Conservation (phyloP, 2,329 filamentous ascomycete species). For the Onygenales sp. region DNA sequence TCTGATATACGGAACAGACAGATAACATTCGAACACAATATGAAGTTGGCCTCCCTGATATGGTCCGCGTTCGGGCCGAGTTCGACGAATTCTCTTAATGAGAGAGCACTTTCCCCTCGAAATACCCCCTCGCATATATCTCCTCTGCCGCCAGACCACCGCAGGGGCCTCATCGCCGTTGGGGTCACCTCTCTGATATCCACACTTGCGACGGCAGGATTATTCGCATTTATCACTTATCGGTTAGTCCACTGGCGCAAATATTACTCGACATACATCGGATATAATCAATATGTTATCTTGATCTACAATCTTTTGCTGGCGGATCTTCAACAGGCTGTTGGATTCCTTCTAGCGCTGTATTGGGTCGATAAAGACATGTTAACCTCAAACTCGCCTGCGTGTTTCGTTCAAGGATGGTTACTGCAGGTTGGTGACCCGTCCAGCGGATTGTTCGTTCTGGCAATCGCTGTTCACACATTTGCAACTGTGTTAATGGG, state of each 20-base stretch:
- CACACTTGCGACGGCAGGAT: slow-evolving; percentile 32
- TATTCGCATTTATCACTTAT: slow-evolving; percentile 42
- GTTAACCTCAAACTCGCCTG: slow-evolving; percentile 34
- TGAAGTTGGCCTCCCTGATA: neutral
- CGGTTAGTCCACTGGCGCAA: slow-evolving; percentile 42
- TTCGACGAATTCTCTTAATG: neutral
- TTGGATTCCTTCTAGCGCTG: slow-evolving; percentile 41
- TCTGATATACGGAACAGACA: neutral
- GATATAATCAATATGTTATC: slow-evolving; percentile 47
- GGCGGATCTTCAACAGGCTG: slow-evolving; percentile 44
- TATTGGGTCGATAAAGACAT: slow-evolving; percentile 38
- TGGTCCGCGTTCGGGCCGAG: neutral
- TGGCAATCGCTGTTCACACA: slow-evolving; percentile 47
- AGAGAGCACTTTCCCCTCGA: slow-evolving; percentile 1
- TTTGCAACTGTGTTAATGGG: slow-evolving; percentile 41
- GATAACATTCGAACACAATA: neutral
- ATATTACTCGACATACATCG: slow-evolving; percentile 40
- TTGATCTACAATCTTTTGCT: slow-evolving; percentile 46
- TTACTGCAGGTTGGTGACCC: slow-evolving; percentile 46
- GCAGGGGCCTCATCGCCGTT: slow-evolving; percentile 38
- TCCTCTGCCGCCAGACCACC: slow-evolving; percentile 25
- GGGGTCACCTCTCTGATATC: slow-evolving; percentile 39
- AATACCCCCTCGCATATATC: slow-evolving; percentile 13
- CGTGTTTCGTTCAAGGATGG: slow-evolving; percentile 43
- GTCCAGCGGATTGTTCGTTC: slow-evolving; percentile 43